Base-by-base conservation (phyloP, 495 filamentous ascomycete species). In the Astrothelium subdiscretum region DNA sequence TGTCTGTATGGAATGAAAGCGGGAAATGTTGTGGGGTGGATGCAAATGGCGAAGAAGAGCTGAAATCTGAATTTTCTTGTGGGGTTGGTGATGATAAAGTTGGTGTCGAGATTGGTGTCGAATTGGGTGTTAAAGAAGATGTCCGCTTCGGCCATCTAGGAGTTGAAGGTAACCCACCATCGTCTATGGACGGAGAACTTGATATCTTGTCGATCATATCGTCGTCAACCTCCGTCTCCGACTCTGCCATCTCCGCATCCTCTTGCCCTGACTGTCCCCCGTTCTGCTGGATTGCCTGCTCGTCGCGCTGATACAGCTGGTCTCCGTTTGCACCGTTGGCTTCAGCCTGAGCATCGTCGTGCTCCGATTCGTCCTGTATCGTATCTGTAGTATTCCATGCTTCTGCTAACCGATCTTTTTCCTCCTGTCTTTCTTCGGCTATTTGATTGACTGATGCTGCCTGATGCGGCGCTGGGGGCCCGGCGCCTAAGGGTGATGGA, bases 171-270 rank as follows among this genome's bases (percentile, higher is more conserved):
- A 59, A 91, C 91, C 78, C 83, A 98, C 94, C 94, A 82, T 99
- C 95, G 75, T 94, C 90, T 73, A 99, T 99, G 60, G 92, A 97
- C 65, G 94, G 94, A 66, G 92, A 96, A 74, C 92, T 97, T 57
- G 91, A 96, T 54, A 98, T 95, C 75, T 92, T 92, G 77, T 97
- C 94, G 87, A 92, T 89, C 79, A 89, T 77, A 71, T 97, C 94
- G 66, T 89, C 86, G 69, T 96, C 92, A 72, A 89, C 71, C 69
- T 92, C 90, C 32, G 81, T 82, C 66, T 91, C 91, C 40, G 82
- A 80, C 67, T 91, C 89, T 43, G 78, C 84, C 65, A 89, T 80
- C 62, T 88, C 89, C 58, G 79, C 80, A 63, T 87, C 81, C 57
- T 83, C 80, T 29, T 71, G 76, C 12, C 60, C 67, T n/a, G 48